Conservation (phyloP, 129 eudicot genomes). For the Dittrichia graveolens region DNA sequence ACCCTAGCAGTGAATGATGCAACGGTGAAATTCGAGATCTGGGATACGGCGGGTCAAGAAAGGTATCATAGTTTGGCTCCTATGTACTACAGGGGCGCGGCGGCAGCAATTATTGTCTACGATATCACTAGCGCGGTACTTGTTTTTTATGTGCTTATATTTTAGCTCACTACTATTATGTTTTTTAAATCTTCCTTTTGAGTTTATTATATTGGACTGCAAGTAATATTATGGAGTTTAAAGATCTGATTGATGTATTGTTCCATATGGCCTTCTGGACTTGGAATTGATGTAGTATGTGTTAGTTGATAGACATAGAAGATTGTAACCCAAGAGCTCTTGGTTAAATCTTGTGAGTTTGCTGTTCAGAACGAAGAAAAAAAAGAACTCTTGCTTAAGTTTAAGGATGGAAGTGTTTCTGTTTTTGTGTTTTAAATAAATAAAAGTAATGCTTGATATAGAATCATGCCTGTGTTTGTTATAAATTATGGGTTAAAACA, state of each 20-base stretch:
- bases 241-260: conserved; percentile 4
- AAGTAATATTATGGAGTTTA: conserved; percentile 6
- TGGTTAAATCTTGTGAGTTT: no score
- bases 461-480: conserved; percentile 2
- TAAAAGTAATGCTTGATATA: background rate
- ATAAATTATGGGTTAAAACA: background rate
- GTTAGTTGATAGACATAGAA: background rate
- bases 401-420: background rate
- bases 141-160: background rate
- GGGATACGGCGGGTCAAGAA: conserved; percentile 99
- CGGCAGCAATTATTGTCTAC: conserved; percentile 91
- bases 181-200: background rate
- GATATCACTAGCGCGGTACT: conserved; percentile 85
- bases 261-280: conserved; percentile 2
- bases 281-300: conserved; percentile 4
- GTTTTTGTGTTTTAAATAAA: background rate
- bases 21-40: conserved; percentile 93
- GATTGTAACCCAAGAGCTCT: no score
- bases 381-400: conserved; percentile 10
- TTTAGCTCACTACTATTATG: background rate
- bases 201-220: background rate
- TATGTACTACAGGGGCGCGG: conserved; percentile 99
- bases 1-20: conserved; percentile 83
- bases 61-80: conserved; percentile 99
- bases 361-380: no score